phyloP scores from a whole-genome alignment of 208 protist genomes.

The Blechomonas ayalai region DNA sequence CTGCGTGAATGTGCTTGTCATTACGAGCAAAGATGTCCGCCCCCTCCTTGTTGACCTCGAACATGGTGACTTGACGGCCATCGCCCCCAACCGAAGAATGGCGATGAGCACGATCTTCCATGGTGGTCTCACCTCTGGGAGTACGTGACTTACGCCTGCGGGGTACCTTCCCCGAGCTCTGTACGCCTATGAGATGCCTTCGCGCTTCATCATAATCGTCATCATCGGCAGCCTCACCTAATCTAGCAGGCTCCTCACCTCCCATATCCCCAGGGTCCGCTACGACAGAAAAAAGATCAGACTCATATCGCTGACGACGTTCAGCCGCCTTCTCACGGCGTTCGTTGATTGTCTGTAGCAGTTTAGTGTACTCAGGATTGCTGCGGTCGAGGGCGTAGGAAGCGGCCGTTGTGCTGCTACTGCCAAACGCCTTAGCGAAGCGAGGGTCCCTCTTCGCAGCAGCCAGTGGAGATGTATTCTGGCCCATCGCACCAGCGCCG shows the following conservation, averaged over 20 bases:
- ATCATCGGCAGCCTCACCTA: constrained; percentile 2
- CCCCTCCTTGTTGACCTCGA: constrained; percentile 45
- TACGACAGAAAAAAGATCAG: constrained; percentile 69
- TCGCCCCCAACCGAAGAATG: not conserved
- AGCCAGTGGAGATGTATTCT: constrained; percentile 16
- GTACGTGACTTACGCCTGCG: constrained; percentile 3
- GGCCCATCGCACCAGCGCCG: not conserved
- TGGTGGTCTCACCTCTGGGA: not conserved
- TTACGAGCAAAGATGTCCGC: constrained; percentile 41
- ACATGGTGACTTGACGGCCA: constrained; percentile 54
- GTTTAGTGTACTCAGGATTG: constrained; percentile 79
- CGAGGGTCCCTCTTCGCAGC: constrained; percentile 56
- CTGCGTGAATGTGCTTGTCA: constrained; percentile 69
- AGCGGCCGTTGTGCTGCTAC: constrained; percentile 16
- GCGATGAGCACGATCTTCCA: not conserved
- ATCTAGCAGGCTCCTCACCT: not conserved
- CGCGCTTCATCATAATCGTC: constrained; percentile 36
- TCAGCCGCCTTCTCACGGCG: constrained; percentile 53
- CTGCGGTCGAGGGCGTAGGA: constrained; percentile 61
- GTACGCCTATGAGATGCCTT: constrained; percentile 61
- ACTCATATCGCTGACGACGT: constrained; percentile 66
- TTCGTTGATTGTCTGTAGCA: constrained; percentile 72
- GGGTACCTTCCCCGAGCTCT: constrained; percentile 52
- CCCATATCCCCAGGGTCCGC: constrained; percentile 29
- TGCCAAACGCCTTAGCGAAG: constrained; percentile 62